Evolutionary conservation across 2,329 filamentous ascomycete genomes (phyloP), one percentile per base, ranked within the genome.

Genomic region (Hirsutella minnesotensis): DNA sequence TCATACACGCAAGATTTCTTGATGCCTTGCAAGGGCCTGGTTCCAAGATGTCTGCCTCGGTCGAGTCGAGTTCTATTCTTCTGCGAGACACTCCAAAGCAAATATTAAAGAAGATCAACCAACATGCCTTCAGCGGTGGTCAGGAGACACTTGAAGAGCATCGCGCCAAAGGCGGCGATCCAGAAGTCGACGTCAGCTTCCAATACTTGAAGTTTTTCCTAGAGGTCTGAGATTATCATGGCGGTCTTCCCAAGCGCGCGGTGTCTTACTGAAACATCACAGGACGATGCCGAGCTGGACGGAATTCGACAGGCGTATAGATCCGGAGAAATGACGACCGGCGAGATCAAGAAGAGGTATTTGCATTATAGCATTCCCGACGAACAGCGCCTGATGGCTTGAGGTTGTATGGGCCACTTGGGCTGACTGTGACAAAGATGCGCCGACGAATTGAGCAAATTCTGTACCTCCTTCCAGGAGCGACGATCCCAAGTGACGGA

Each of bases 181-280:
- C 88, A 0, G 84, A 89, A 44, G 79, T 92, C 15, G 90, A 96
- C 57, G 89, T 96, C 8, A 76, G 88, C 0, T 96, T 85, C 65
- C 84, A 89, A 54, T 96, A 95, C 61, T 72, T 95, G 16, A 81
- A 81, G 0, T 96, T 94, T 68, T 95, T 96, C 66, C 72, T 94
- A 51, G 89, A 96, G 48, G 24, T 27, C 12, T 12, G 24, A 27
- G 24, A 27, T n/a, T 12, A 27, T 27, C 24, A 12, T 27, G 24
- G 12, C 24, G 7, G 24, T 27, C 24, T 12, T 7, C 7, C 7
- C 7, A 27, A 12, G 12, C 7, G 24, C 24, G 24, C 24, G n/a
- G 24, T 12, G 12, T 27, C 24, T 27, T 27, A 27, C 24, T 27
- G 24, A 27, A 7, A 27, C 7, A 7, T 12, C 12, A 27, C 24